Evolutionary conservation across 768 basidiomycete genomes (phyloP).

Genomic region (Amanita subjunquillea): DNA sequence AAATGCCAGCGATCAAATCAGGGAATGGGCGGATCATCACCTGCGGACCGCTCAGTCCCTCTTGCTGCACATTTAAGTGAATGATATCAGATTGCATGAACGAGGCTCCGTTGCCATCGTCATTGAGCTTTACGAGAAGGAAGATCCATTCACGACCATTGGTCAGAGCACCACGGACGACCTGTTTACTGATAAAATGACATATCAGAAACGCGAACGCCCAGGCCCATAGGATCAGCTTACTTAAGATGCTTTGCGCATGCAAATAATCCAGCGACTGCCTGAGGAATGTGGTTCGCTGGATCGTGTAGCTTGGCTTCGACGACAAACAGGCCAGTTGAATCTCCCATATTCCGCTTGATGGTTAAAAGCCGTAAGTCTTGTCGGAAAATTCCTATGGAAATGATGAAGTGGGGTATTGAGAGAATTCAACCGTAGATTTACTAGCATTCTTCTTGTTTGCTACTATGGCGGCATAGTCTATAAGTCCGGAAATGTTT

Average conservation of each 20-base stretch:
- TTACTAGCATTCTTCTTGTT: no score
- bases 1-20: constrained; percentile 14
- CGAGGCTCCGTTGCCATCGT: constrained; percentile 11
- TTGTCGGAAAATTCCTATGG: constrained; percentile 5
- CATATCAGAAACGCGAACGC: constrained; percentile 5
- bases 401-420: background rate
- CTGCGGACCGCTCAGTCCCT: constrained; percentile 2
- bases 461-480: no score
- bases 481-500: no score
- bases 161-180: constrained; percentile 16
- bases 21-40: constrained; percentile 9
- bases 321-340: constrained; percentile 5
- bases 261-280: constrained; percentile 11
- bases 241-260: constrained; percentile 12
- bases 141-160: constrained; percentile 13
- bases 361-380: constrained; percentile 5
- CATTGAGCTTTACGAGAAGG: constrained; percentile 10
- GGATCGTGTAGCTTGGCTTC: constrained; percentile 7
- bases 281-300: constrained; percentile 10
- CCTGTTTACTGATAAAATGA: constrained; percentile 10
- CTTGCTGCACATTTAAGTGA: background rate
- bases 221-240: constrained; percentile 6
- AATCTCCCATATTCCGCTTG: constrained; percentile 8
- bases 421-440: no score
- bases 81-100: constrained; percentile 10